Conservation (phyloP, 2,329 filamentous ascomycete genomes). For the Thielaviopsis ethacetica region DNA sequence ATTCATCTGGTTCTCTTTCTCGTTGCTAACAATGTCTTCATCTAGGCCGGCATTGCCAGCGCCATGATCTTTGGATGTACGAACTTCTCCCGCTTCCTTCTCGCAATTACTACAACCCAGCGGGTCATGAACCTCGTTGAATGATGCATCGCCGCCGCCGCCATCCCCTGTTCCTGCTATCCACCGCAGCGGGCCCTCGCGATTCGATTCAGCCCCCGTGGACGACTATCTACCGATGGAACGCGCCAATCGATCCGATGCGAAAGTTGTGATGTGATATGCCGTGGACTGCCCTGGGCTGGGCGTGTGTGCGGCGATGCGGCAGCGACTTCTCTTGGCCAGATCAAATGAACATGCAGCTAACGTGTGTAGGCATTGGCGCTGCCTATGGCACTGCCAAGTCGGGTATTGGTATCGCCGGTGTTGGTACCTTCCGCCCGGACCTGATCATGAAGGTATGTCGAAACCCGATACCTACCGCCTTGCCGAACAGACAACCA, state of each 20-base stretch:
- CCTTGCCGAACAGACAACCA: background rate
- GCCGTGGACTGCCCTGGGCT: too few relatives aligned
- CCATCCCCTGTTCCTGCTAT: too few relatives aligned
- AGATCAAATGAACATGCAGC: background rate
- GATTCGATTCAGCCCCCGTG: too few relatives aligned
- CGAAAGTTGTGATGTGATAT: background rate
- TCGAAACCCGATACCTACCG: background rate
- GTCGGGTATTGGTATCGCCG: constrained; percentile 74
- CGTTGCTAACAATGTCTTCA: constrained; percentile 6
- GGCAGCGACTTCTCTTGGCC: background rate
- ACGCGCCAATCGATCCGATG: too few relatives aligned
- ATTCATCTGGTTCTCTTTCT: background rate
- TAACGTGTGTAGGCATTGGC: constrained; percentile 34
- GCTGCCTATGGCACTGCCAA: constrained; percentile 81
- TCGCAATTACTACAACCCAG: background rate
- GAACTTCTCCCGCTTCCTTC: constrained; percentile 18
- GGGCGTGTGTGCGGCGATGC: too few relatives aligned
- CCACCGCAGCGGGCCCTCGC: too few relatives aligned
- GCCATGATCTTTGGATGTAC: constrained; percentile 76
- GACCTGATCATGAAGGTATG: constrained; percentile 82
- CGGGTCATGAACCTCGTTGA: too few relatives aligned
- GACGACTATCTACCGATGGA: too few relatives aligned
- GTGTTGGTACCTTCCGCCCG: constrained; percentile 69
- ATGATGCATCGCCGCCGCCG: too few relatives aligned
- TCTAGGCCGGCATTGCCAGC: constrained; percentile 57